Base-by-base conservation (phyloP, 169 alveolate species). In the Hammondia hammondi region DNA sequence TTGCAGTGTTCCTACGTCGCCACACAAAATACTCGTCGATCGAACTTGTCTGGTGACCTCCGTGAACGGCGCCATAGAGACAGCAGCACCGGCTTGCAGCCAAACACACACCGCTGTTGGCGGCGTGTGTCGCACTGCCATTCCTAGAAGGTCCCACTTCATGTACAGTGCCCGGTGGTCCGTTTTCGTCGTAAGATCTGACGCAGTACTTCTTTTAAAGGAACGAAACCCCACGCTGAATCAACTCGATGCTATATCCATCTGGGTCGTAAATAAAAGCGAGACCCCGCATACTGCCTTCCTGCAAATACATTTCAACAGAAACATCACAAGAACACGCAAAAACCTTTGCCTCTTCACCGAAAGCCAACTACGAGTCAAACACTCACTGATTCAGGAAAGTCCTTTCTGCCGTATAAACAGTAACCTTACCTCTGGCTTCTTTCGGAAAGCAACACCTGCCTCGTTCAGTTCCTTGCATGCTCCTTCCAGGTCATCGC, bases 181-280 rank as follows among this genome's bases (percentile, higher is more conserved):
- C 61, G 61, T 52, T 52, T 52, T 3, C 61, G 61, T 52, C 77
- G 77, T 3, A 32, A 67, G 35, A 67, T 27, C 77, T 67, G 27
- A 67, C 77, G 77, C 77, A 27, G 2, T 67, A 67, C 6, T 67
- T 27, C 32, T 67, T 17, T 67, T 2, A 4, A 67, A 67, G 77
- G 32, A 93, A 87, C 29, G 91, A 24, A 21, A 73, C 73, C 35
- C 95, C 95, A 85, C 97, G 94, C 85, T 96, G 96, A 27, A 97
- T 96, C 46, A 97, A 94, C 95, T 96, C 98, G 37, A 97, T 96
- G 96, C 97, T 90, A 91, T 97, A 97, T 24, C 97, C 96, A 92
- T 96, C 97, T 57, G 98, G 98, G 77, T 97, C 98, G 71, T 95
- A 81, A 56, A 96, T 97, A 92, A 97, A 97, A 27, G 97, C 98